A percentile compares a stretch with the other conserved stretches of the same genome.
These are phyloP conservation scores for Skeletonema tropicum DNA, from an alignment of 108 stramenopile genomes.

Conservation along the genomic window DNA sequence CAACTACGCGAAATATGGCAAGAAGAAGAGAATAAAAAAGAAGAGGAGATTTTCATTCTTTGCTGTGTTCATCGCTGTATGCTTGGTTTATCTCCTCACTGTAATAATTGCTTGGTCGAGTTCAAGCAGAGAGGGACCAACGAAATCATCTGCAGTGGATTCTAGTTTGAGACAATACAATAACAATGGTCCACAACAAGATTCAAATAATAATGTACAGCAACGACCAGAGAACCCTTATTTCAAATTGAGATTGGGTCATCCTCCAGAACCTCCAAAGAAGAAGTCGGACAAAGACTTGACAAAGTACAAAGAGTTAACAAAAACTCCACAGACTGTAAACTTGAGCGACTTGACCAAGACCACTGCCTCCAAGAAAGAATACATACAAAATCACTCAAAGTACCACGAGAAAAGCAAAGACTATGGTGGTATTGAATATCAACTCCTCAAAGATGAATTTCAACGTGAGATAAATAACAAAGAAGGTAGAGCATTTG, in stretches of 20 bases:
- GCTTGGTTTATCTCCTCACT: not conserved
- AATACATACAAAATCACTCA: not conserved
- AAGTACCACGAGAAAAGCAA: not conserved
- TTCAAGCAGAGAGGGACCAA: not conserved
- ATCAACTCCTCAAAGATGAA: not conserved
- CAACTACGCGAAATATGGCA: constrained; percentile 33
- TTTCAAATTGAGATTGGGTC: not conserved
- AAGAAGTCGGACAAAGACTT: not conserved
- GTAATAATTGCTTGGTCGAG: not conserved
- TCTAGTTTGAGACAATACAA: not conserved
- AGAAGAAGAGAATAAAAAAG: constrained; percentile 1
- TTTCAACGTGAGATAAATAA: not conserved
- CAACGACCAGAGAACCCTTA: not conserved
- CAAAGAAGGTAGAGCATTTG: constrained; percentile 18
- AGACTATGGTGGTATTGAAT: not conserved
- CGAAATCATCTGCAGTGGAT: not conserved
- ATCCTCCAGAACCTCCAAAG: not conserved
- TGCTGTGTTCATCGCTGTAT: not conserved
- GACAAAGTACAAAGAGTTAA: not conserved
- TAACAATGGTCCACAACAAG: not conserved
- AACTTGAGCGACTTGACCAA: not conserved
- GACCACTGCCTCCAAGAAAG: not conserved
- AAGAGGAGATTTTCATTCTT: not conserved
- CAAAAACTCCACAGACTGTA: not conserved
- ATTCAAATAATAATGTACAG: not conserved